Evolutionary conservation across 345 rosid species (phyloP), one percentile per base, ranked within the genome.

Genomic region (Lepidium didymum): DNA sequence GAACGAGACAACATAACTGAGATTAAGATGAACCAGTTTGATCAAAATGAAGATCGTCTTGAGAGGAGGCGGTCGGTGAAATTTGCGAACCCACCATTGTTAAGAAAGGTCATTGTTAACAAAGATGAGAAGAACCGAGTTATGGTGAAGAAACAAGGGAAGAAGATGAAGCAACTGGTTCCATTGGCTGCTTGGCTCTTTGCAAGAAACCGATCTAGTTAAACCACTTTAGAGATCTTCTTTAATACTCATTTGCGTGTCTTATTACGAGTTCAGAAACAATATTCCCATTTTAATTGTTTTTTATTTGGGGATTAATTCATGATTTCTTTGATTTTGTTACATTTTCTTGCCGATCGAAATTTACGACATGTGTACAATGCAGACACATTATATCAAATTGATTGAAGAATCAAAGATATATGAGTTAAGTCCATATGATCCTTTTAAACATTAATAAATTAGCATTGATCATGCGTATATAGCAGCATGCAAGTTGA

Each of bases 51-150:
- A 46, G 75, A 74, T 16, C 78, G 70, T 72, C 66, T 85, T 14
- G 84, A 85, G 49, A 83, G 78, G 77, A 87, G 82, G 64, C 81
- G 91, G 56, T 81, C 77, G 27, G 96, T 87, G 69, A 82, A 82
- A 51, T 89, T 89, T 66, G 91, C 93, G 6, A 84, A 81, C 50
- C 81, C 93, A 16, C 84, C 89, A 8, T 67, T 87, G 15, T 16
- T 80, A 35, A 61, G 90, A 36, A 70, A 73, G 47, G 80, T 83
- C 36, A 75, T 79, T 16, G 69, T 56, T 25, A 60, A 66, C 16
- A 79, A 66, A 41, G 71, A 63, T 27, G 78, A 78, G 51, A 78
- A 78, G 35, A 74, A 72, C 69, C 73, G 49, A 77, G 77, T 41
- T 43, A 68, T 18, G 63, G 35, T 51, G 64, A 73, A 80, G 75